Evolutionary conservation across 441 rosid genomes (phyloP).

Genomic region (Mallotus japonicus): DNA sequence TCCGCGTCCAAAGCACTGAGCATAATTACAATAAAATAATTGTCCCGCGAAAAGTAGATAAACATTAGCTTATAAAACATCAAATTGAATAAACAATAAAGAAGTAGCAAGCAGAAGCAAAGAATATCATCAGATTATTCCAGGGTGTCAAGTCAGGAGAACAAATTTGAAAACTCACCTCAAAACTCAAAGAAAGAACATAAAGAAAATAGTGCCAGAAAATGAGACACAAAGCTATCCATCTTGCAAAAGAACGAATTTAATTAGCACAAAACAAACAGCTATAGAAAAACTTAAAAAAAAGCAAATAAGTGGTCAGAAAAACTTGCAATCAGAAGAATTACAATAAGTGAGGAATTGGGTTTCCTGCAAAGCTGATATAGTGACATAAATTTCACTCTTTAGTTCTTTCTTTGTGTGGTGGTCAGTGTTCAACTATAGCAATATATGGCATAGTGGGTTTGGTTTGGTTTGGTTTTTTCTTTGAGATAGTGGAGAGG

Average conservation of each 20-base stretch:
- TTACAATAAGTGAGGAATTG: no score
- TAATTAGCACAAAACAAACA: slow-evolving; percentile 9
- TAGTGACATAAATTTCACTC: no score
- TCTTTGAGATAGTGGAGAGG: background rate
- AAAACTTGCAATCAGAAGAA: no score
- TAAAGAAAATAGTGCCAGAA: slow-evolving; percentile 24
- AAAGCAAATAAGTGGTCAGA: no score
- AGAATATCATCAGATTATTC: slow-evolving; percentile 20
- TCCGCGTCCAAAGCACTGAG: slow-evolving; percentile 22
- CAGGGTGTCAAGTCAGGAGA: slow-evolving; percentile 1
- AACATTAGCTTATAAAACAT: background rate
- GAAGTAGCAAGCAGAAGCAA: slow-evolving; percentile 12
- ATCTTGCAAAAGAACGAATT: slow-evolving; percentile 23
- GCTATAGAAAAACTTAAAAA: no score
- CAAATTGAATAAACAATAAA: slow-evolving; percentile 14
- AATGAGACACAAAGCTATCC: slow-evolving; percentile 23
- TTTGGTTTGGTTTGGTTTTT: no score
- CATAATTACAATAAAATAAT: background rate
- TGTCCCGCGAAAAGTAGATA: slow-evolving; percentile 1
- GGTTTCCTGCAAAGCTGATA: no score
- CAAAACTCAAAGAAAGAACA: slow-evolving; percentile 25
- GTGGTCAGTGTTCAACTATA: no score
- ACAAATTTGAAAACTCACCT: slow-evolving; percentile 26
- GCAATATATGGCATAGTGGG: no score
- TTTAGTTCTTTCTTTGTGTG: no score